A percentile compares a stretch with the other conserved stretches of the same genome.
Evolutionary conservation across 257 asterid genomes (phyloP).

Genomic region (Solanum peruvianum): DNA sequence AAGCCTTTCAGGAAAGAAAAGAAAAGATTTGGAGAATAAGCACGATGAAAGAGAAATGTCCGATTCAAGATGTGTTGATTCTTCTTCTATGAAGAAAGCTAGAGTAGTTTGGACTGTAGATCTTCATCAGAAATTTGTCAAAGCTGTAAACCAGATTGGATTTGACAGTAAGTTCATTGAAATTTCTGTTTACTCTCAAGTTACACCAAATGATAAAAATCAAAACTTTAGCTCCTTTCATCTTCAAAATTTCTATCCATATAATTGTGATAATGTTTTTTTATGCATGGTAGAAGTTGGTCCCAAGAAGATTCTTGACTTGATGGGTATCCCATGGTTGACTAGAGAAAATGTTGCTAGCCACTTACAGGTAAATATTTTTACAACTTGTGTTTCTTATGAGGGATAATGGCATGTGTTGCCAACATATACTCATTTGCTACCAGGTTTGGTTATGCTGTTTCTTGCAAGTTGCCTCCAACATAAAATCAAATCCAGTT

Average conservation of each 20-base stretch:
- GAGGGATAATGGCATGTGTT: not conserved
- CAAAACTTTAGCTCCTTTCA: not conserved
- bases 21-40: constrained; percentile 43
- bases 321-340: constrained; percentile 85
- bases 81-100: constrained; percentile 54
- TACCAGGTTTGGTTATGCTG: not conserved
- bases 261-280: not conserved
- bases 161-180: constrained; percentile 39
- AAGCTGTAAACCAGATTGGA: constrained; percentile 59
- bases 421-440: not conserved
- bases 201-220: not conserved
- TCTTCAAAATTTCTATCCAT: not conserved
- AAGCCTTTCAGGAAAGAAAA: constrained; percentile 37
- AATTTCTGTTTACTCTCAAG: not conserved
- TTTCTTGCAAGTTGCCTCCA: not conserved
- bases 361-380: constrained; percentile 65
- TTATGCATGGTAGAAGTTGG: constrained; percentile 55
- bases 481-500: not conserved
- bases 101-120: constrained; percentile 72
- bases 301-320: constrained; percentile 82
- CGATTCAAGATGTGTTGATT: constrained; percentile 14
- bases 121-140: constrained; percentile 62
- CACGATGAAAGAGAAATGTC: constrained; percentile 27
- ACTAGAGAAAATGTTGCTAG: constrained; percentile 91
- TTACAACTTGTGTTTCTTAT: not conserved